Conservation (phyloP, 306 rosid species). For the Quercus aquifolioides region DNA sequence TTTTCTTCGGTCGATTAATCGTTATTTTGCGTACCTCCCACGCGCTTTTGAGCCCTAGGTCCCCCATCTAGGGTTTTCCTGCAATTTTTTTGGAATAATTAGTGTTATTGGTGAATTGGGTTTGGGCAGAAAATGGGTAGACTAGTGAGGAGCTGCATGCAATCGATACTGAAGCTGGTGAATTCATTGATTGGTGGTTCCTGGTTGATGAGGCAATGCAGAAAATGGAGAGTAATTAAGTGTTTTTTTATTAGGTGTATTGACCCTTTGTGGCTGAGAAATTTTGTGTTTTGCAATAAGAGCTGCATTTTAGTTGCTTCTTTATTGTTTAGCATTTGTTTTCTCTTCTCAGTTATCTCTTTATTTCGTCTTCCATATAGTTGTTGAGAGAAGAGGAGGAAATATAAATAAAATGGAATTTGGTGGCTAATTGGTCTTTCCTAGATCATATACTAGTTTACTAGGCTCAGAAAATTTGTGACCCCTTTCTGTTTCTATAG, state of each 20-base stretch:
- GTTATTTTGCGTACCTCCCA: neutral
- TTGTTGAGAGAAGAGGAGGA: neutral
- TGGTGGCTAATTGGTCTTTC: neutral
- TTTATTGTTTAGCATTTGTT: too few species aligned
- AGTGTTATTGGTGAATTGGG: constrained; percentile 9
- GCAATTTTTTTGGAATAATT: neutral
- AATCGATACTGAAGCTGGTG: constrained; percentile 70
- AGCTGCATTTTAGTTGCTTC: too few species aligned
- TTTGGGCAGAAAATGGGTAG: constrained; percentile 34
- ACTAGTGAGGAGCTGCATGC: constrained; percentile 60
- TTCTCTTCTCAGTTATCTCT: too few species aligned
- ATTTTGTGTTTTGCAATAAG: too few species aligned
- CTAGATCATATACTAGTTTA: neutral
- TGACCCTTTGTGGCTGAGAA: too few species aligned
- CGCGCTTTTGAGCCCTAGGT: constrained; percentile 27
- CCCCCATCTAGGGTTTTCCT: constrained; percentile 17
- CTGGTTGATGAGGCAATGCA: neutral
- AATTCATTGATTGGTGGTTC: constrained; percentile 45
- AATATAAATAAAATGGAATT: neutral
- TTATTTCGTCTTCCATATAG: too few species aligned
- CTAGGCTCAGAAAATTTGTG: neutral
- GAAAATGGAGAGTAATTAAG: neutral
- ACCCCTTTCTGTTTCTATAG: neutral
- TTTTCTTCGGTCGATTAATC: neutral
- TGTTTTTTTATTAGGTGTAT: neutral